phyloP scores from a whole-genome alignment of 2,329 filamentous ascomycete genomes.

The Orbilia blumenaviensis region DNA sequence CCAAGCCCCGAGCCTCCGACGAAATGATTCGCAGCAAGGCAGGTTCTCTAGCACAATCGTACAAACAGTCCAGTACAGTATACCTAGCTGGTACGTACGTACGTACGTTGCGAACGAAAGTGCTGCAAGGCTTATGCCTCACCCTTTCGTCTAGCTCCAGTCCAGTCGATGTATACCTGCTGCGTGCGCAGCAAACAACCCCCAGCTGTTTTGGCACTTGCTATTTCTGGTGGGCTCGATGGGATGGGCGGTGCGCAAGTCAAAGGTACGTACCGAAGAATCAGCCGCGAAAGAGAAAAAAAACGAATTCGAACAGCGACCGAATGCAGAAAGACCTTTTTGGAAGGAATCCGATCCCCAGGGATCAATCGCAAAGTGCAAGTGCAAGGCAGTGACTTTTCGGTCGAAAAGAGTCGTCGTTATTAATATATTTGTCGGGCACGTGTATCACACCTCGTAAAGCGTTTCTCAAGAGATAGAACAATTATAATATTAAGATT shows the following conservation, averaged over 20 bases:
- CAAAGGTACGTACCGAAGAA: neutral
- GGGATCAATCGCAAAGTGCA: no score
- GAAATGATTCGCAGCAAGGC: no score
- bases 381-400: neutral
- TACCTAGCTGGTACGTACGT: neutral
- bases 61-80: neutral
- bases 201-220: no score
- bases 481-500: neutral
- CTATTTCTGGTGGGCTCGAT: conserved; percentile 24
- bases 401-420: neutral
- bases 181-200: no score
- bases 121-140: conserved; percentile 40
- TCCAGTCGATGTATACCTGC: no score
- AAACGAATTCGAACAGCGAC: no score
- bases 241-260: conserved; percentile 4
- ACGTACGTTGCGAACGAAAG: neutral
- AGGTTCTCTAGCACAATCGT: no score
- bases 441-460: conserved; percentile 3
- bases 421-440: no score
- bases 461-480: neutral
- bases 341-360: neutral
- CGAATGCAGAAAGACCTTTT: neutral
- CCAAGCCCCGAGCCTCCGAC: conserved; percentile 8
- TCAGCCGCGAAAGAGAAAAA: conserved; percentile 7
- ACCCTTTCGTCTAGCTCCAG: neutral